These are phyloP conservation scores for Taiwanofungus camphoratus DNA, from an alignment of 1,284 basidiomycete species.

Conservation along the genomic window DNA sequence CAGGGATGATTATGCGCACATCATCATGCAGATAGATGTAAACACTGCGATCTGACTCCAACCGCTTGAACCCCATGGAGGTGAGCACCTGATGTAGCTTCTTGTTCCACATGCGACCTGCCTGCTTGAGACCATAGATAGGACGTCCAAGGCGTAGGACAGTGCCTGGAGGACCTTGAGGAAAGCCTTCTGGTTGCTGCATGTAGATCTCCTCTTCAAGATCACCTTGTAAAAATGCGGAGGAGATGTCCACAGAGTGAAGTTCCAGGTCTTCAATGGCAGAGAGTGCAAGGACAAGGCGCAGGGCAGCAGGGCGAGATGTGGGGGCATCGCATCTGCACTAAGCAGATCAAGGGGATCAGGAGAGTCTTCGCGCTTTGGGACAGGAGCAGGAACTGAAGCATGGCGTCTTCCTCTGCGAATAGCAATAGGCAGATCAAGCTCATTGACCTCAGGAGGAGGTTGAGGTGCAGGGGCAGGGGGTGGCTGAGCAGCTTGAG, in stretches of 20 bases:
- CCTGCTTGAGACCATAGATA: conserved; percentile 21
- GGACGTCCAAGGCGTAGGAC: conserved; percentile 24
- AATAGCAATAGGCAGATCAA: too few relatives aligned
- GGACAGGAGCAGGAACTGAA: too few relatives aligned
- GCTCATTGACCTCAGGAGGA: too few relatives aligned
- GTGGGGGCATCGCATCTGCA: too few relatives aligned
- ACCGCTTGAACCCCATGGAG: conserved; percentile 7
- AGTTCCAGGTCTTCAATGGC: conserved; percentile 30
- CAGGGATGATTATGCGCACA: conserved; percentile 11
- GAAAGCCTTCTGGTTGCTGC: conserved; percentile 30
- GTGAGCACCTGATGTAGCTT: conserved; percentile 5
- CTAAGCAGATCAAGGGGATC: too few relatives aligned
- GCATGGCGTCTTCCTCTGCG: too few relatives aligned
- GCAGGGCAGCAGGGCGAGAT: too few relatives aligned
- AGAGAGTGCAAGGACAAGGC: conserved; percentile 33
- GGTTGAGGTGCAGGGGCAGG: too few relatives aligned
- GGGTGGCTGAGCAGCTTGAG: too few relatives aligned
- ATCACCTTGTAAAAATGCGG: conserved; percentile 32
- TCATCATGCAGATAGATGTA: conserved; percentile 8
- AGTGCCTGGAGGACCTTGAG: conserved; percentile 20
- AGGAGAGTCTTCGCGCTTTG: too few relatives aligned
- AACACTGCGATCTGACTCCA: conserved; percentile 10
- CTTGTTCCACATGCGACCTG: conserved; percentile 15
- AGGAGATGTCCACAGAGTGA: conserved; percentile 31
- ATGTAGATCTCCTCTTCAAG: conserved; percentile 37